phyloP scores from a whole-genome alignment of 202 grass and related monocot species.

The Panicum hallii region DNA sequence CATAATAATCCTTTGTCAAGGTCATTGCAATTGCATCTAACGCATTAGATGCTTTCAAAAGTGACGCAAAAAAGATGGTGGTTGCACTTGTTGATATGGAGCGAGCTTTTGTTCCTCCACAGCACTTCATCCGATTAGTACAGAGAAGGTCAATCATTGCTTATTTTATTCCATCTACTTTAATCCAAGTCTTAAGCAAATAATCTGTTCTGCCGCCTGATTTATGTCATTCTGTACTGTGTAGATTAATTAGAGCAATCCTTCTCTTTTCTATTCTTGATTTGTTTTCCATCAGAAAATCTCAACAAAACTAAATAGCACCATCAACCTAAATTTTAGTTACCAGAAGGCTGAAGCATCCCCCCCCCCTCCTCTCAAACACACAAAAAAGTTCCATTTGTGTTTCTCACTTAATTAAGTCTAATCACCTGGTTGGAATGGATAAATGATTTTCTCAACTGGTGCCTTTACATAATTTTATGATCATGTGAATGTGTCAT shows the following conservation, averaged over 20 bases:
- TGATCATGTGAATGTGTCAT: constrained; percentile 34
- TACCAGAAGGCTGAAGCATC: too few relatives aligned
- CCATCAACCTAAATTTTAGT: too few relatives aligned
- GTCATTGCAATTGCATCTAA: constrained; percentile 87
- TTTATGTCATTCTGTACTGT: constrained; percentile 8
- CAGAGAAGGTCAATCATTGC: constrained; percentile 72
- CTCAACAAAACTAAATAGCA: too few relatives aligned
- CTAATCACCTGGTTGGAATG: constrained; percentile 11
- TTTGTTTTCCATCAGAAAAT: too few relatives aligned
- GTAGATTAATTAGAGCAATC: constrained; percentile 14
- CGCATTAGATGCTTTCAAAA: constrained; percentile 90
- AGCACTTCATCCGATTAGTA: constrained; percentile 97
- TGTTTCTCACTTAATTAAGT: background rate
- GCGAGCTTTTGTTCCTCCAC: constrained; percentile 94
- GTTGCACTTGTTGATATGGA: constrained; percentile 99
- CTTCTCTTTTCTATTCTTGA: too few relatives aligned
- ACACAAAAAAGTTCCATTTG: background rate
- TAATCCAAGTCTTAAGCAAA: constrained; percentile 26
- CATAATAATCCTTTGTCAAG: constrained; percentile 49
- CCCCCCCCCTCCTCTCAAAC: too few relatives aligned
- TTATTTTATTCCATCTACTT: constrained; percentile 27
- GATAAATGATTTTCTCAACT: constrained; percentile 25
- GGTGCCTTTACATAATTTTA: constrained; percentile 12
- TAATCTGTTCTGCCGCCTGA: constrained; percentile 9
- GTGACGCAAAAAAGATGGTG: constrained; percentile 94